Percentiles rank a stretch among this genome's conserved stretches.
Conservation (phyloP, 306 rosid genomes). For the Sicyos baderoa region DNA sequence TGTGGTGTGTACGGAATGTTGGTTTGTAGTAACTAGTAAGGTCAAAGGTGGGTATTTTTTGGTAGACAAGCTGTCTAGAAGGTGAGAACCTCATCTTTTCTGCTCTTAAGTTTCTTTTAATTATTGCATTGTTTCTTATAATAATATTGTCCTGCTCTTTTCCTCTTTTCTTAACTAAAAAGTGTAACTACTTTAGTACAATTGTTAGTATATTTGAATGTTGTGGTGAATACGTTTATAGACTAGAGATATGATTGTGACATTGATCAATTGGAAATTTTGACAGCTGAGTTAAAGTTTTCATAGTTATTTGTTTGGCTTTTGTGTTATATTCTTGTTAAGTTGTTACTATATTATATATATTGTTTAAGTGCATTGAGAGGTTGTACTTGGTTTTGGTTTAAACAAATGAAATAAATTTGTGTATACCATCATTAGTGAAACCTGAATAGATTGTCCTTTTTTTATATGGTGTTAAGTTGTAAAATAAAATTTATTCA, state of each 20-base stretch:
- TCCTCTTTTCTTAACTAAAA: neutral
- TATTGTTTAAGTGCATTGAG: neutral
- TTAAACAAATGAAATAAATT: neutral
- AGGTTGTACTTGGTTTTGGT: neutral
- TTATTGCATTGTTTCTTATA: too few relatives aligned
- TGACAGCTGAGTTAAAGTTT: neutral
- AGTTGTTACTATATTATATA: neutral
- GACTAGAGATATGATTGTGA: neutral
- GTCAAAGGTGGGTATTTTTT: too few relatives aligned
- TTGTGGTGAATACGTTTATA: neutral
- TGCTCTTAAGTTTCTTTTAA: neutral
- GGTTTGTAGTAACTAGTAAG: too few relatives aligned
- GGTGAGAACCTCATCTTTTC: too few relatives aligned
- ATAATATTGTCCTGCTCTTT: neutral
- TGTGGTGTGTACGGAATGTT: too few relatives aligned
- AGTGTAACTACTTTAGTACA: neutral
- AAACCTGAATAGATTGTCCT: neutral
- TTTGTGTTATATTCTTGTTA: neutral
- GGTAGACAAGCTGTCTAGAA: too few relatives aligned
- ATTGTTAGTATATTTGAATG: neutral
- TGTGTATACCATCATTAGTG: neutral
- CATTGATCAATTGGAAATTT: neutral
- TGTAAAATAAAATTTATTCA: constrained; percentile 6
- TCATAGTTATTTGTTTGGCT: neutral
- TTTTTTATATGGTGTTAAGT: neutral